These are phyloP conservation scores for Ogataea ganodermae DNA, from an alignment of 805 yeast genomes.

Conservation along the genomic window DNA sequence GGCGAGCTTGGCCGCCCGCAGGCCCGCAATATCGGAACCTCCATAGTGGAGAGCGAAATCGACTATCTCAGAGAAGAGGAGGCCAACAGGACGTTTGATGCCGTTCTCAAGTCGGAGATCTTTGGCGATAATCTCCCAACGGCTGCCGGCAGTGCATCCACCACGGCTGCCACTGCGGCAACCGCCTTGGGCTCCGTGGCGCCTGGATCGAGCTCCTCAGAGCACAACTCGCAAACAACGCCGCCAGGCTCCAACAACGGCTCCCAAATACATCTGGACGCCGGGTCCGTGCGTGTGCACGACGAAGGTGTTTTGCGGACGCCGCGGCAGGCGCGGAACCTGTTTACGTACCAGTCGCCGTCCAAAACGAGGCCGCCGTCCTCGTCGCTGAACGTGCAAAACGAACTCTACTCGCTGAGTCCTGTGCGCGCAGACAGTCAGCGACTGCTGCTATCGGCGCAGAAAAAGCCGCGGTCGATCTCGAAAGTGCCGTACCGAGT, in stretches of 20 bases:
- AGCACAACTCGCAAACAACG: constrained; percentile 23
- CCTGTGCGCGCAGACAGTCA: constrained; percentile 92
- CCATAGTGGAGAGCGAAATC: constrained; percentile 54
- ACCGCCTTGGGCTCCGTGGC: constrained; percentile 1
- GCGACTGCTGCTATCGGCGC: constrained; percentile 74
- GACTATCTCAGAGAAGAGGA: constrained; percentile 73
- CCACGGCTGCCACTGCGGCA: constrained; percentile 16
- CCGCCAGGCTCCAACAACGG: constrained; percentile 31
- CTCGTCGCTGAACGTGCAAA: constrained; percentile 59
- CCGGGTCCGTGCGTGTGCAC: constrained; percentile 9
- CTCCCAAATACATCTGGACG: constrained; percentile 20
- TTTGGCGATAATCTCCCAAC: constrained; percentile 83
- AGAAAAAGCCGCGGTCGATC: constrained; percentile 73
- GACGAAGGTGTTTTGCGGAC: constrained; percentile 31
- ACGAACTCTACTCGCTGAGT: constrained; percentile 75
- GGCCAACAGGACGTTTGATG: constrained; percentile 84
- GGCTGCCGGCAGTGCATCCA: constrained; percentile 15
- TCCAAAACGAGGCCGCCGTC: constrained; percentile 62
- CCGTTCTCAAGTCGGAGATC: constrained; percentile 82
- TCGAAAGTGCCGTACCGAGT: constrained; percentile 90
- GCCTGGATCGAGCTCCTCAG: neutral
- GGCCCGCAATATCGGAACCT: constrained; percentile 17
- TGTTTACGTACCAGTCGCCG: constrained; percentile 77
- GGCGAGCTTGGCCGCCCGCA: constrained; percentile 1
- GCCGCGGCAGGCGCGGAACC: constrained; percentile 48